Base-by-base conservation (phyloP, 129 eudicot species). In the Scalesia atractyloides region DNA sequence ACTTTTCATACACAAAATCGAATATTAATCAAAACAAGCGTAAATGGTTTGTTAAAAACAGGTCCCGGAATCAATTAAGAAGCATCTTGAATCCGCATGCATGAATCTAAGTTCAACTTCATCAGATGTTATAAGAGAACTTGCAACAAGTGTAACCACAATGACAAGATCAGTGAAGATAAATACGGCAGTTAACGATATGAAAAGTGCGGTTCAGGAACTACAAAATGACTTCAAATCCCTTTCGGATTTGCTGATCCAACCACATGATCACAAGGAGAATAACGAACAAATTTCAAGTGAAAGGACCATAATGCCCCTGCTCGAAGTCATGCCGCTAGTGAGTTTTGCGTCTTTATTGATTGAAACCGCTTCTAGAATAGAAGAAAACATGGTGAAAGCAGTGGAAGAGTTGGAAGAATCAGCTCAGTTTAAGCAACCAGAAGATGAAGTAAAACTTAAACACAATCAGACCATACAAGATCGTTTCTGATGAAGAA, bases 291-390 rank as follows among this genome's bases (percentile, higher is more conserved):
- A 59, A 5, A 63, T 44, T 64, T 26, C 67, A 14, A 66, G 73
- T 47, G 64, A 68, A 68, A 17, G 50, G 10, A 43, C 58, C 0
- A 50, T 56, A 44, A 66, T 74, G 66, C 82, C 91, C 16, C 59
- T 85, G 0, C 61, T 81, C 34, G 86, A 85, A 52, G 70, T 83
- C 13, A 74, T 85, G 52, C 95, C 95, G 2, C 6, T 81, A 4
- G 88, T 81, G 49, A 83, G 86, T 64, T 85, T 83, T 59, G 88
- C 89, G n/a, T 81, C 91, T 24, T 83, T 85, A 74, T 46, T 88
- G 70, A 85, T 76, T 34, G 91, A 85, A 73, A 83, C 75, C 17
- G 73, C 82, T 47, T 72, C 85, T 37, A 68, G 91, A 57, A 73
- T 85, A 17, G 91, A 83, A 69, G 88, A 79, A 69, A 88, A 79